These are phyloP conservation scores for Capsicum chinense DNA, from an alignment of 257 asterid genomes.

Conservation along the genomic window DNA sequence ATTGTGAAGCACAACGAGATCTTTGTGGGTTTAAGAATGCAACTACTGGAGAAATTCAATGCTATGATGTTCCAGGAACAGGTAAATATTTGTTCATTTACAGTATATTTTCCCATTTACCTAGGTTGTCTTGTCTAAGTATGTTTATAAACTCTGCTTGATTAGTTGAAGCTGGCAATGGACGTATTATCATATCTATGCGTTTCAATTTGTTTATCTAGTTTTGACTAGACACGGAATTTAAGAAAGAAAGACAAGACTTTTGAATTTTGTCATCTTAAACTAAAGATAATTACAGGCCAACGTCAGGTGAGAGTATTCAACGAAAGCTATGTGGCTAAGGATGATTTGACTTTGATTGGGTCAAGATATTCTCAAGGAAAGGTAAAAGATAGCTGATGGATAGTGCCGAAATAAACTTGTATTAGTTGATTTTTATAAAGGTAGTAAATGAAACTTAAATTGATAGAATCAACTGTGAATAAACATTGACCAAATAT, in stretches of 20 bases:
- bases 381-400: neutral
- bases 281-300: neutral
- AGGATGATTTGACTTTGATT: conserved; percentile 27
- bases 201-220: too few relatives aligned
- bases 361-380: conserved; percentile 29
- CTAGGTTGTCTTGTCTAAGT: neutral
- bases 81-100: conserved; percentile 37
- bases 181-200: neutral
- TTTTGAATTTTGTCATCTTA: too few relatives aligned
- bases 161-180: neutral
- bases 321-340: neutral
- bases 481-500: conserved; percentile 1
- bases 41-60: conserved; percentile 26
- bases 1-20: conserved; percentile 43
- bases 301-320: neutral
- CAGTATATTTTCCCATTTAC: neutral
- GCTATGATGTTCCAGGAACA: conserved; percentile 33
- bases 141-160: neutral
- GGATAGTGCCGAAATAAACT: too few relatives aligned
- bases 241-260: too few relatives aligned
- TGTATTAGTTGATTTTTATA: too few relatives aligned
- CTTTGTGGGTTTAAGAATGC: conserved; percentile 38
- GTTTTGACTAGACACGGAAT: too few relatives aligned
- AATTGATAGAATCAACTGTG: neutral
- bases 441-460: too few relatives aligned